phyloP scores from a whole-genome alignment of 768 basidiomycete genomes.

The Butyriboletus loyo region DNA sequence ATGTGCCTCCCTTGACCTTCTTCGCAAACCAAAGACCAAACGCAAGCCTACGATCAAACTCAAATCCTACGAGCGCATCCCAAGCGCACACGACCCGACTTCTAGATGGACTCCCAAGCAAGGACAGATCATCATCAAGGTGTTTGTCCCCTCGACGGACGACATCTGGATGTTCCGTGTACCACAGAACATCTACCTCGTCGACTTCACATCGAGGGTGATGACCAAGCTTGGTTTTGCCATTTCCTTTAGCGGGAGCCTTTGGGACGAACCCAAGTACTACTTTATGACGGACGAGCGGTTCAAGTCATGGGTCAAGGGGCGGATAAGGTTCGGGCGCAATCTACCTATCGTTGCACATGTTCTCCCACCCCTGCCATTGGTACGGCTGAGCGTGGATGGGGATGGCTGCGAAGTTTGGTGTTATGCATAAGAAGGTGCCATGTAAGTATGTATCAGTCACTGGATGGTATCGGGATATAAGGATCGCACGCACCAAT shows the following conservation, averaged over 20 bases:
- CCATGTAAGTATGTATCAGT: neutral
- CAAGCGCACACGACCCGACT: neutral
- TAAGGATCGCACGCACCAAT: neutral
- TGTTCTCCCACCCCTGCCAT: slow-evolving; percentile 10
- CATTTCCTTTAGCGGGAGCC: slow-evolving; percentile 33
- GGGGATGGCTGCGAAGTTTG: slow-evolving; percentile 21
- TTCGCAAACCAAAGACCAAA: slow-evolving; percentile 14
- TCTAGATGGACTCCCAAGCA: slow-evolving; percentile 32
- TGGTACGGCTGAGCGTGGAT: slow-evolving; percentile 17
- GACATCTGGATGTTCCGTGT: slow-evolving; percentile 40
- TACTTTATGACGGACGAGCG: slow-evolving; percentile 30
- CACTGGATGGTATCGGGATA: neutral
- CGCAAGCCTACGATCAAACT: neutral
- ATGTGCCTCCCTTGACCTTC: slow-evolving; percentile 15
- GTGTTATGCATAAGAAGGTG: slow-evolving; percentile 14
- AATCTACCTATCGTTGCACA: slow-evolving; percentile 38
- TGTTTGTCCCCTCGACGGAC: slow-evolving; percentile 37
- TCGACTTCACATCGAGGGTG: slow-evolving; percentile 31
- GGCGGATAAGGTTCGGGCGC: slow-evolving; percentile 32
- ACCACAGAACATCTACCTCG: slow-evolving; percentile 29
- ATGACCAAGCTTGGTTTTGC: slow-evolving; percentile 36
- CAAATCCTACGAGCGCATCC: neutral
- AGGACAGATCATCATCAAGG: slow-evolving; percentile 38
- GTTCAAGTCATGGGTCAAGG: slow-evolving; percentile 35
- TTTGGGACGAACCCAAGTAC: slow-evolving; percentile 28